These are phyloP conservation scores for Poteriospumella lacustris DNA, from an alignment of 108 stramenopile species.

Conservation along the genomic window DNA sequence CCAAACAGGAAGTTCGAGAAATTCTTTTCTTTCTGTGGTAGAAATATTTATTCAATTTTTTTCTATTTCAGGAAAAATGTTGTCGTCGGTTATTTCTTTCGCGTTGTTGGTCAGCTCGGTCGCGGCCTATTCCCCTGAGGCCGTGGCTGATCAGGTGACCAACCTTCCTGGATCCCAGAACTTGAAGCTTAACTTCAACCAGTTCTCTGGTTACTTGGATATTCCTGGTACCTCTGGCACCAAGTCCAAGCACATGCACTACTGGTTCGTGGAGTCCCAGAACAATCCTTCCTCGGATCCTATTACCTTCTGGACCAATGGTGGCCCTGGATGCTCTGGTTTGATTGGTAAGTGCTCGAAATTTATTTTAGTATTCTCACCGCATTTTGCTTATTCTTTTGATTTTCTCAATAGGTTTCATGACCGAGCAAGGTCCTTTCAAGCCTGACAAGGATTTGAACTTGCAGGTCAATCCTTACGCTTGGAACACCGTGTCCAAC, in stretches of 20 bases:
- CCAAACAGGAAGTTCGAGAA: no score
- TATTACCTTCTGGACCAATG: conserved; percentile 47
- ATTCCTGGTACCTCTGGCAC: conserved; percentile 18
- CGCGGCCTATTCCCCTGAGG: conserved; percentile 7
- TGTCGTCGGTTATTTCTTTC: no score
- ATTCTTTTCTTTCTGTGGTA: no score
- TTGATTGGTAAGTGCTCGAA: conserved; percentile 37
- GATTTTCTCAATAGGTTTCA: conserved; percentile 30
- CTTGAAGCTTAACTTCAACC: conserved; percentile 27
- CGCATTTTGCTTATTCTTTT: no score
- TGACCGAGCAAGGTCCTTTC: conserved; percentile 53
- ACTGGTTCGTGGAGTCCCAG: conserved; percentile 33
- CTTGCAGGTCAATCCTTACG: conserved; percentile 46
- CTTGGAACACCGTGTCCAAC: conserved; percentile 47
- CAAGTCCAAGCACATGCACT: conserved; percentile 11
- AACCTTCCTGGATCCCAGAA: conserved; percentile 1
- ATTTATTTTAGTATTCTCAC: no score
- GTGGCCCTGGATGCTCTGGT: conserved; percentile 53
- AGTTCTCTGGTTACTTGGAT: conserved; percentile 24
- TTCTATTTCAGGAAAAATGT: no score
- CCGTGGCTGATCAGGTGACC: conserved; percentile 23
- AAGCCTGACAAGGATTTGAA: conserved; percentile 35
- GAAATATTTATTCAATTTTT: no score
- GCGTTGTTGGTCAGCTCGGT: no score
- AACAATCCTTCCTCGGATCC: conserved; percentile 28